These are phyloP conservation scores for Cystofilobasidium capitatum DNA, from an alignment of 768 basidiomycete genomes.

Conservation along the genomic window DNA sequence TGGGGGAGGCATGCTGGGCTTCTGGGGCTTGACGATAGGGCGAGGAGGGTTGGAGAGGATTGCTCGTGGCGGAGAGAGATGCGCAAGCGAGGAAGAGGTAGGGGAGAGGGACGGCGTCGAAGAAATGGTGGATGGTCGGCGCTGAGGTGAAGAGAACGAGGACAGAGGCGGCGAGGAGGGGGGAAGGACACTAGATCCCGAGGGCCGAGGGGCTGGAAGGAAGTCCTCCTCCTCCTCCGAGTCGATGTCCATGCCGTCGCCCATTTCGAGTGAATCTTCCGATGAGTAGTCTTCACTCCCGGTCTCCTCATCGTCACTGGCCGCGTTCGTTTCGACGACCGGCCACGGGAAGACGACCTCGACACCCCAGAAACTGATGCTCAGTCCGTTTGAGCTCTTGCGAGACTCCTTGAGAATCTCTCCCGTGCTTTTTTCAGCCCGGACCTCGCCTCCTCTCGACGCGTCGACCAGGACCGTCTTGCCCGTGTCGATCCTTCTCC, in stretches of 20 bases:
- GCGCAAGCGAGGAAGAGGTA: neutral
- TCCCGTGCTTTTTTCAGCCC: neutral
- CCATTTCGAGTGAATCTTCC: neutral
- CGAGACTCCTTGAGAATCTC: slow-evolving; percentile 8
- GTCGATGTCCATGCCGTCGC: neutral
- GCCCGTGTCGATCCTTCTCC: slow-evolving; percentile 1
- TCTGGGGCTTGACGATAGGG: neutral
- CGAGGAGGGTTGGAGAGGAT: neutral
- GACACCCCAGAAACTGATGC: slow-evolving; percentile 19
- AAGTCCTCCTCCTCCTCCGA: slow-evolving; percentile 1
- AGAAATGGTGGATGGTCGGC: neutral
- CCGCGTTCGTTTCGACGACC: neutral
- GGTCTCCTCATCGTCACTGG: neutral
- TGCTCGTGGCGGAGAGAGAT: neutral
- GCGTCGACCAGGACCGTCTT: slow-evolving; percentile 8
- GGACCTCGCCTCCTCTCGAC: neutral
- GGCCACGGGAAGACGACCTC: slow-evolving; percentile 17
- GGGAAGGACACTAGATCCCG: slow-evolving; percentile 7
- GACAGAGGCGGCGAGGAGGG: neutral
- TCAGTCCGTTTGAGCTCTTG: neutral
- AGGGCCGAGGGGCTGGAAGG: slow-evolving; percentile 1
- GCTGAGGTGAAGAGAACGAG: neutral
- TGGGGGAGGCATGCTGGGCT: neutral
- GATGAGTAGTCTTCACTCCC: neutral
- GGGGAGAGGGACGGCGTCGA: neutral